Conservation (phyloP, 768 basidiomycete genomes). For the Thelephora aurantiotincta region DNA sequence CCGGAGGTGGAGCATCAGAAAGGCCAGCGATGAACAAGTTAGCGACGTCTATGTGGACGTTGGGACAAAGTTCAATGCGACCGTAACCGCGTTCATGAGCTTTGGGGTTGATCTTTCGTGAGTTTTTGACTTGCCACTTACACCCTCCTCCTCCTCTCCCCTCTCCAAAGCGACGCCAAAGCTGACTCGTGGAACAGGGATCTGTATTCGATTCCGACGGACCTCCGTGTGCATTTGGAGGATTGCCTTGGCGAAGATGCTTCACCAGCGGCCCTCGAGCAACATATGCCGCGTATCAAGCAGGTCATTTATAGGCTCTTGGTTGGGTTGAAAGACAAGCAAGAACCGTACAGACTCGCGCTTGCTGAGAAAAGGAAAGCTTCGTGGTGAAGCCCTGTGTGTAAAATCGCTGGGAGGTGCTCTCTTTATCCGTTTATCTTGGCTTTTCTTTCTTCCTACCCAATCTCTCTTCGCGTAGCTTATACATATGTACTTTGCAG, state of each 20-base stretch:
- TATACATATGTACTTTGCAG: too few species aligned
- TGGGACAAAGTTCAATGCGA: constrained; percentile 79
- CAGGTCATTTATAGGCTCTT: constrained; percentile 23
- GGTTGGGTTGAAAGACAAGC: constrained; percentile 27
- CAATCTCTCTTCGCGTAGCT: too few species aligned
- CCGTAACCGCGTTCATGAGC: constrained; percentile 58
- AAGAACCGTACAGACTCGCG: constrained; percentile 23
- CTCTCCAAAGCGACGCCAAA: background rate
- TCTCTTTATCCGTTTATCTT: too few species aligned
- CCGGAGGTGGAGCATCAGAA: constrained; percentile 47
- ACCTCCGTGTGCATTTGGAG: constrained; percentile 25
- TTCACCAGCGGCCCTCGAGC: constrained; percentile 19
- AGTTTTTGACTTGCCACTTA: constrained; percentile 12
- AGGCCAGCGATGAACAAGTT: constrained; percentile 55
- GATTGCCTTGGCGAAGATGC: constrained; percentile 29
- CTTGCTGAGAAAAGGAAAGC: constrained; percentile 7
- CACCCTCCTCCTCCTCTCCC: background rate
- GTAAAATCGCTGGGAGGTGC: background rate
- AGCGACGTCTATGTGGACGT: constrained; percentile 84
- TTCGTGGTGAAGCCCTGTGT: too few species aligned
- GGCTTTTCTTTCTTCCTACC: too few species aligned
- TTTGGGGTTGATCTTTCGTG: constrained; percentile 71
- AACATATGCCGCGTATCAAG: constrained; percentile 25
- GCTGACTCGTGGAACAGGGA: constrained; percentile 18
- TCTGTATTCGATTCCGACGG: constrained; percentile 22